phyloP scores from a whole-genome alignment of 257 asterid genomes.

The Ilex asprella region DNA sequence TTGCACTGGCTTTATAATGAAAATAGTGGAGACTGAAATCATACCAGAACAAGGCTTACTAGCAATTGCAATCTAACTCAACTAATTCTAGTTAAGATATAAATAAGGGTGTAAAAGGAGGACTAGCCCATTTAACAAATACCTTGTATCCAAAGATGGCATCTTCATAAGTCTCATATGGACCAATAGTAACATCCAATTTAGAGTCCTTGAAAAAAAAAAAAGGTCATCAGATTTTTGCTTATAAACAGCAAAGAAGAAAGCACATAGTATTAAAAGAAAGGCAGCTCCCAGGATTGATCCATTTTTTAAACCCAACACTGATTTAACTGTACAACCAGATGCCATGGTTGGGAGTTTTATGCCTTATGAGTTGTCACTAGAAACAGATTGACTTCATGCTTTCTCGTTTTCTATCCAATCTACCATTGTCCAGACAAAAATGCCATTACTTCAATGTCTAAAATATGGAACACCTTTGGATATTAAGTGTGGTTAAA shows the following conservation, averaged over 20 bases:
- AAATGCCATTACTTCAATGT: too few relatives aligned
- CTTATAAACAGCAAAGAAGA: slow-evolving; percentile 10
- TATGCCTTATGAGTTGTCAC: too few relatives aligned
- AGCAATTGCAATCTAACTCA: background rate
- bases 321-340: too few relatives aligned
- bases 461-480: too few relatives aligned
- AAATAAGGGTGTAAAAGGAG: background rate
- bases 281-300: too few relatives aligned
- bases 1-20: too few relatives aligned
- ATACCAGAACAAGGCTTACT: too few relatives aligned
- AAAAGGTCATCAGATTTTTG: slow-evolving; percentile 3
- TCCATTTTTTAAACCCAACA: too few relatives aligned
- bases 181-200: slow-evolving; percentile 93
- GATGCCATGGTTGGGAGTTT: too few relatives aligned
- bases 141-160: slow-evolving; percentile 92
- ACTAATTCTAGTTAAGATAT: too few relatives aligned
- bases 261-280: background rate
- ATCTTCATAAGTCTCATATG: slow-evolving; percentile 97
- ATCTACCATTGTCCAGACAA: background rate
- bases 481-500: too few relatives aligned
- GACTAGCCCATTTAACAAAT: slow-evolving; percentile 6
- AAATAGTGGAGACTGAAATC: too few relatives aligned
- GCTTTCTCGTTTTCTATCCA: slow-evolving; percentile 9
- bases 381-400: background rate
- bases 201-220: slow-evolving; percentile 64